Percentiles rank a stretch among this genome's conserved stretches.
phyloP scores from a whole-genome alignment of 768 basidiomycete species.

The Lentinula boryana region DNA sequence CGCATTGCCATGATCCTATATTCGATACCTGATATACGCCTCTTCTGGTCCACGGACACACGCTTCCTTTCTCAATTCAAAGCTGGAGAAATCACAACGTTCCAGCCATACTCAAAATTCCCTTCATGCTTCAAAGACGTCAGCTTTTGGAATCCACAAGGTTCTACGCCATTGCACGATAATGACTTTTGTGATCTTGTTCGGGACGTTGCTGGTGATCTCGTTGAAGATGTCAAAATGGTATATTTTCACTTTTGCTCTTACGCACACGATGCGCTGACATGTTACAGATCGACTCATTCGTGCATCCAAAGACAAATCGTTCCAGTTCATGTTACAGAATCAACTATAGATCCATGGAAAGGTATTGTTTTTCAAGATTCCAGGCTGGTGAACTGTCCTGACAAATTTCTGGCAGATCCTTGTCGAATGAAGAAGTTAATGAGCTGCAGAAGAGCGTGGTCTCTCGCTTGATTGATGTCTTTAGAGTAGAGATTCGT shows the following conservation, averaged over 20 bases:
- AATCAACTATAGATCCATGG: constrained; percentile 95
- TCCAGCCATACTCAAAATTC: constrained; percentile 90
- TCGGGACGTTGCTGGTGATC: constrained; percentile 85
- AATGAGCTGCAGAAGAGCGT: constrained; percentile 73
- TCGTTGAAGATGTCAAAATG: constrained; percentile 86
- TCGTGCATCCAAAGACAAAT: constrained; percentile 82
- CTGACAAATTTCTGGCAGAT: constrained; percentile 37
- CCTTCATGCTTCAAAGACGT: constrained; percentile 92
- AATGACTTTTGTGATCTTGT: constrained; percentile 98
- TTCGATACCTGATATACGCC: constrained; percentile 93
- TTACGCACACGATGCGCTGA: constrained; percentile 8
- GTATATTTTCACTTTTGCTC: constrained; percentile 29
- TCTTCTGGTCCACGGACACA: constrained; percentile 92
- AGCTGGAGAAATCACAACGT: constrained; percentile 68
- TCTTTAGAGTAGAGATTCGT: constrained; percentile 84
- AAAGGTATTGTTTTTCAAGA: constrained; percentile 47
- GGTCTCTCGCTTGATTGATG: constrained; percentile 44
- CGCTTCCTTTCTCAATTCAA: constrained; percentile 88
- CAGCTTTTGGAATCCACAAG: constrained; percentile 82
- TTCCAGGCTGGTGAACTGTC: not conserved
- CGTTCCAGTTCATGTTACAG: constrained; percentile 81
- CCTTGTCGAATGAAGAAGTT: constrained; percentile 83
- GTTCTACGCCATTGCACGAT: constrained; percentile 61
- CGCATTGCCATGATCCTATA: constrained; percentile 97
- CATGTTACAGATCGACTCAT: constrained; percentile 73